These are phyloP conservation scores for Nicotiana otophora DNA, from an alignment of 257 asterid species.

Conservation along the genomic window DNA sequence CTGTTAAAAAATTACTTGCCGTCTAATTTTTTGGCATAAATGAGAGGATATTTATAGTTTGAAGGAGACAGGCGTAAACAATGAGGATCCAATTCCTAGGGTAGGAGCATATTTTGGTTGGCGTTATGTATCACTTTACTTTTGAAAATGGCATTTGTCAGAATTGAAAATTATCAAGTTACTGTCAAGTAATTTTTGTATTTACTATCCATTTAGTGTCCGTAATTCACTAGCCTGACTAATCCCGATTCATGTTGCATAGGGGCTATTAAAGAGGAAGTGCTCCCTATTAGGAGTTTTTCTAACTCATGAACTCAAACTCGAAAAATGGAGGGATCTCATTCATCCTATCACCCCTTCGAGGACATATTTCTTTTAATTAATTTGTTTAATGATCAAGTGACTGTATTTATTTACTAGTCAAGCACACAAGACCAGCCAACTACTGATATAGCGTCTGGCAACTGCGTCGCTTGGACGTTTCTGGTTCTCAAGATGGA, in stretches of 20 bases:
- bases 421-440: not conserved
- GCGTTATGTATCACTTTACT: not conserved
- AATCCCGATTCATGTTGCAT: too few species aligned
- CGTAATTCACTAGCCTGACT: too few species aligned
- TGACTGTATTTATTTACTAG: too few species aligned
- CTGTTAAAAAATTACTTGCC: not conserved
- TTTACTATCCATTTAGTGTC: too few species aligned
- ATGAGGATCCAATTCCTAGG: not conserved
- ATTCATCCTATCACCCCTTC: too few species aligned
- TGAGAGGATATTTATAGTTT: not conserved
- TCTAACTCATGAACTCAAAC: too few species aligned
- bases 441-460: not conserved
- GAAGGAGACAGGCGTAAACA: not conserved
- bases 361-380: too few species aligned
- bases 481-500: not conserved
- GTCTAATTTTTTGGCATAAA: not conserved
- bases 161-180: not conserved
- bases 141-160: not conserved
- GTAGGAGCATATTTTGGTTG: not conserved
- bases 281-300: too few species aligned
- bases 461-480: not conserved
- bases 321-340: too few species aligned
- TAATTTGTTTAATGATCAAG: too few species aligned
- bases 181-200: not conserved
- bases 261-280: too few species aligned